These are phyloP conservation scores for Bolboschoenoplectus hybrid DNA, from an alignment of 202 grass and related monocot species.

Conservation along the genomic window DNA sequence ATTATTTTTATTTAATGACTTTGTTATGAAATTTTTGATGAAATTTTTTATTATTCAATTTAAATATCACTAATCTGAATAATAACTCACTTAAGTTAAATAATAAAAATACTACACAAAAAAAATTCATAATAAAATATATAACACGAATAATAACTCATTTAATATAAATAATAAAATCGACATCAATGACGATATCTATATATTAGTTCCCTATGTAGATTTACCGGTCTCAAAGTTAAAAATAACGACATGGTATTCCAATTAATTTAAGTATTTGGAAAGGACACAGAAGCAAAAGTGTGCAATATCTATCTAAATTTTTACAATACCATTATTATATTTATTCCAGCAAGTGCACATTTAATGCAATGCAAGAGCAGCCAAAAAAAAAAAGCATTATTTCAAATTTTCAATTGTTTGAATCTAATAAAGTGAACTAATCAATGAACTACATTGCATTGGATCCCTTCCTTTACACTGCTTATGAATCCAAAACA, in stretches of 20 bases:
- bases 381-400: neutral
- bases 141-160: no score
- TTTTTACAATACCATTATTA: neutral
- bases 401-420: conserved; percentile 15
- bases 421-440: conserved; percentile 24
- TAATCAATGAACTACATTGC: conserved; percentile 30
- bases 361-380: neutral
- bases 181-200: no score
- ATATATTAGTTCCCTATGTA: neutral
- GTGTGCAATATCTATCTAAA: neutral
- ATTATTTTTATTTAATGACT: no score
- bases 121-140: no score
- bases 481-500: conserved; percentile 28
- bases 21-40: no score
- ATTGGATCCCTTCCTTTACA: conserved; percentile 35
- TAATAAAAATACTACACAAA: no score
- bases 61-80: no score
- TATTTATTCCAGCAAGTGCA: neutral
- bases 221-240: neutral
- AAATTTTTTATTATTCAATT: no score
- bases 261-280: neutral
- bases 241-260: neutral
- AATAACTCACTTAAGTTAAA: no score
- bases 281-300: neutral
- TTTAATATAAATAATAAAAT: no score